phyloP scores from a whole-genome alignment of 148 eudicot genomes.

The Polygonum maritimum region DNA sequence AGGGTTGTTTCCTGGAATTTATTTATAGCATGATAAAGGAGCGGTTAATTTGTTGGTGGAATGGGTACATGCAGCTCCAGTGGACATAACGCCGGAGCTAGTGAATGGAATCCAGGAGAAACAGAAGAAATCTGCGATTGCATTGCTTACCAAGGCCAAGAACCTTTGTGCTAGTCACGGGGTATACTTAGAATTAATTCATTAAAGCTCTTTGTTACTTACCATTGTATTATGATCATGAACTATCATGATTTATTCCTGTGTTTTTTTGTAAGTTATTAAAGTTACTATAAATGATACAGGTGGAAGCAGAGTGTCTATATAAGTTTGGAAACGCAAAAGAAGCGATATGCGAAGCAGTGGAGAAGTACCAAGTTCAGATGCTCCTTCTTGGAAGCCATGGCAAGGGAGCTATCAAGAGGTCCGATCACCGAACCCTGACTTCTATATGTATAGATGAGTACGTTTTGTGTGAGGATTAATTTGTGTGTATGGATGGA shows the following conservation, averaged over 20 bases:
- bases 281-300: too few relatives aligned
- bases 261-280: too few relatives aligned
- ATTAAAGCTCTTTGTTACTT: too few relatives aligned
- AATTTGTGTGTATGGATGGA: too few relatives aligned
- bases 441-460: background rate
- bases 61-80: constrained; percentile 23
- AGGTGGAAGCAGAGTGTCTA: constrained; percentile 44
- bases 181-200: too few relatives aligned
- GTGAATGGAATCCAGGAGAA: constrained; percentile 38
- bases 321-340: constrained; percentile 52
- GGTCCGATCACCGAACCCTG: constrained; percentile 19
- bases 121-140: constrained; percentile 28
- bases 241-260: background rate
- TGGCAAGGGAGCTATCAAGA: constrained; percentile 36
- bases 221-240: too few relatives aligned
- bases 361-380: constrained; percentile 30
- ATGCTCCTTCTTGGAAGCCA: constrained; percentile 64
- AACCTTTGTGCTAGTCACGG: constrained; percentile 36
- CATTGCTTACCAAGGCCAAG: constrained; percentile 48
- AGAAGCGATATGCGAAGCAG: constrained; percentile 53
- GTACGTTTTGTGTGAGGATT: too few relatives aligned
- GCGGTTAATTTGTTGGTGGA: background rate
- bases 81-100: constrained; percentile 20
- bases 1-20: background rate
- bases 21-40: background rate